A percentile compares a stretch with the other conserved stretches of the same genome.
phyloP scores from a whole-genome alignment of 2,329 filamentous ascomycete species.

The Trichophyton equinum region DNA sequence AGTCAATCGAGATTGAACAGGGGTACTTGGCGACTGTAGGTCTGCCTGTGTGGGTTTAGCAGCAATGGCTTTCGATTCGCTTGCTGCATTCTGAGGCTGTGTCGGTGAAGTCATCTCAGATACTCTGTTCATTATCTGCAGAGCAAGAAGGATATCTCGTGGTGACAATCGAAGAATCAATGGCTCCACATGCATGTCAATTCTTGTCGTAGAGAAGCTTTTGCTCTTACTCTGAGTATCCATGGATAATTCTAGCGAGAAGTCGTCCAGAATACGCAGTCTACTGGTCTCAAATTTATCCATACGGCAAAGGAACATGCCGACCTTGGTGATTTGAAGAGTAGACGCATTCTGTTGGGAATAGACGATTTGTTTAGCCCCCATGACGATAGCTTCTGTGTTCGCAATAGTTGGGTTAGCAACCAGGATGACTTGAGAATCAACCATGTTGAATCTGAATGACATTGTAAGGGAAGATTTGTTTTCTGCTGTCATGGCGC shows the following conservation, averaged over 20 bases:
- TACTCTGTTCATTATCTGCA: conserved; percentile 84
- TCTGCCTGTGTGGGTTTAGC: conserved; percentile 1
- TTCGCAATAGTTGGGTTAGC: conserved; percentile 82
- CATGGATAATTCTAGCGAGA: conserved; percentile 80
- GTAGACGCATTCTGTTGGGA: conserved; percentile 91
- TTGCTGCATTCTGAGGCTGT: conserved; percentile 29
- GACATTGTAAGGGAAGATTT: conserved; percentile 54
- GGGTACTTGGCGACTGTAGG: not conserved
- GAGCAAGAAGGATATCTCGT: conserved; percentile 83
- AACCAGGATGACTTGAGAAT: conserved; percentile 91
- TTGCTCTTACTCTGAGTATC: conserved; percentile 55
- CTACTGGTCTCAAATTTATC: conserved; percentile 87
- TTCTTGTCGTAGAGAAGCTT: conserved; percentile 55
- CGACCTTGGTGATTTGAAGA: conserved; percentile 82
- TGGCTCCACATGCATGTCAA: conserved; percentile 80
- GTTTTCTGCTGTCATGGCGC: not conserved
- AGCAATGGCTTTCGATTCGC: conserved; percentile 19
- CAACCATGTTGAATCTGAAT: conserved; percentile 85
- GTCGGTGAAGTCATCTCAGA: conserved; percentile 62
- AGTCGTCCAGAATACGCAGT: conserved; percentile 89
- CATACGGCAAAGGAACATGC: conserved; percentile 99
- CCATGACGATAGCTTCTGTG: conserved; percentile 90
- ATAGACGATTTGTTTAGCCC: conserved; percentile 82
- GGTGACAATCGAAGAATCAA: conserved; percentile 81
- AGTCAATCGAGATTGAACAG: not conserved